phyloP scores from a whole-genome alignment of 148 eudicot genomes.

The Selenicereus undatus region DNA sequence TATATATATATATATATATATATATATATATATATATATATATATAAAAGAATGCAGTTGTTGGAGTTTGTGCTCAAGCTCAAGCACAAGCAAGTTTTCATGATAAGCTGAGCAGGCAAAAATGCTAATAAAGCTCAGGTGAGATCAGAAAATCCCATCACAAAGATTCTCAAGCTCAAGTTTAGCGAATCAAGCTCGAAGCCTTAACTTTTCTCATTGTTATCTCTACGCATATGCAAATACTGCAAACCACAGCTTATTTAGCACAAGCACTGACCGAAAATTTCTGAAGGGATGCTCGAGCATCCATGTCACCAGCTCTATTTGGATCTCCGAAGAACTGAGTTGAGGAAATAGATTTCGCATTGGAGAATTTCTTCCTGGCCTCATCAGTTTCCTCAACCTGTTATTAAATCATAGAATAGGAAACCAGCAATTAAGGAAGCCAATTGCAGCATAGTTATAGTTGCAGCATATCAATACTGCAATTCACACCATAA shows the following conservation, averaged over 20 bases:
- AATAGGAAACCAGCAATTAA: background rate
- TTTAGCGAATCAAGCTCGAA: background rate
- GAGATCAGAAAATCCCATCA: background rate
- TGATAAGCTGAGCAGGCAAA: background rate
- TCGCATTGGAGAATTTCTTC: constrained; percentile 93
- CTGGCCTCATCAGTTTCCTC: constrained; percentile 97
- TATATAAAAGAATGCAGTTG: background rate
- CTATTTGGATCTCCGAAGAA: constrained; percentile 69
- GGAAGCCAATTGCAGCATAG: background rate
- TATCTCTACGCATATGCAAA: background rate
- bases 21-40: too few species aligned
- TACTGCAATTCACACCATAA: constrained; percentile 7
- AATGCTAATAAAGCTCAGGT: background rate
- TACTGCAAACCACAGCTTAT: background rate
- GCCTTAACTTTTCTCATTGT: background rate
- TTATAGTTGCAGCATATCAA: background rate
- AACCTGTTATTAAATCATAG: constrained; percentile 33
- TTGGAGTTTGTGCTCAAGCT: background rate
- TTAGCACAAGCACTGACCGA: constrained; percentile 46
- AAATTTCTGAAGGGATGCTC: constrained; percentile 68
- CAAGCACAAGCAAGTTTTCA: background rate
- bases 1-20: too few species aligned
- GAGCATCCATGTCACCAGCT: constrained; percentile 48
- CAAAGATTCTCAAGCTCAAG: background rate
- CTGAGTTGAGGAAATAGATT: constrained; percentile 92